Base-by-base conservation (phyloP, 2,329 filamentous ascomycete genomes). In the Colletotrichum horii region DNA sequence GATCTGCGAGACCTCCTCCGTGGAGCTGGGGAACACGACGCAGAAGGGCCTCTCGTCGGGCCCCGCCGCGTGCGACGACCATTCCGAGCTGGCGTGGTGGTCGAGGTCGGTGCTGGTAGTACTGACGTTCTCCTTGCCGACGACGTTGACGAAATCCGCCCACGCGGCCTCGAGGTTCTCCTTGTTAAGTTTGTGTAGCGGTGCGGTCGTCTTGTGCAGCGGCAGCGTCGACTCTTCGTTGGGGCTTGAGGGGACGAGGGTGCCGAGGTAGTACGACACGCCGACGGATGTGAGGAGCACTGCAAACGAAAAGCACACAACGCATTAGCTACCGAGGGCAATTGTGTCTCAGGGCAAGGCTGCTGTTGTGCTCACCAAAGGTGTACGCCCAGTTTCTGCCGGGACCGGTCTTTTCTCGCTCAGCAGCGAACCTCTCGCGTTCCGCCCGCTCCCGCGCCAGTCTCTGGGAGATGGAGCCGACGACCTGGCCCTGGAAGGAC, bases 1-100 rank as follows among this genome's bases (percentile, higher is more conserved):
- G 75, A 98, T 91, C 77, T 89, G 88, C n/a, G 94, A 94, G 11
- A 98, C 95, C 79, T 98, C 93, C 78, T 96, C 93, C 1, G 96
- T 98, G 43, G 89, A 92, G 58, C 85, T 88, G 0, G 96, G 96
- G 82, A 93, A 96, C 55, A 98, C 90, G 67, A 98, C 88, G 82
- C 95, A 89, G 81, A 94, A 94, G 15, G 91, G 89, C 60, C 87
- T 85, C 74, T 92, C 86, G 4, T 86, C 82, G 16, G 86, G 83
- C 34, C 85, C 84, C 64, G 86, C 84, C 62, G 85, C 86, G 83
- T 93, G 91, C 34, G 91, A 89, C 60, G 91, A 93, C 92, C 92
- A 94, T 60, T 89, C 88, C 28, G 91, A 93, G 34, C 88, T 88
- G 43, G 91, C 84, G 82, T 94, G 93, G 66, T 86, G 83, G 30